These are phyloP conservation scores for Trichoderma semiorbis DNA, from an alignment of 2,329 filamentous ascomycete genomes.

Conservation along the genomic window DNA sequence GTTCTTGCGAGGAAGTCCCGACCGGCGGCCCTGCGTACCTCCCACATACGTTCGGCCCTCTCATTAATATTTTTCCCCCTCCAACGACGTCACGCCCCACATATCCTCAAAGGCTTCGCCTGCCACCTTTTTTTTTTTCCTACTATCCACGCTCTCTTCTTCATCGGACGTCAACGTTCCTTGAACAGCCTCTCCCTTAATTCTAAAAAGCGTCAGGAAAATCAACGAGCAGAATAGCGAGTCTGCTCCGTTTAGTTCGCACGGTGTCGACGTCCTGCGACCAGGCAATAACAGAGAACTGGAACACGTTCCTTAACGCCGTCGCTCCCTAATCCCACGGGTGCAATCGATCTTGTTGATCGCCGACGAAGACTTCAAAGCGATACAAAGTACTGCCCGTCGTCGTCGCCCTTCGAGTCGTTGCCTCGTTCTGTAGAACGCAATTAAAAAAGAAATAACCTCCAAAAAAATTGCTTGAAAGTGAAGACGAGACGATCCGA, in stretches of 20 bases:
- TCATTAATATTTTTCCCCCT: conserved; percentile 34
- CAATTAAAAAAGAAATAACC: conserved; percentile 22
- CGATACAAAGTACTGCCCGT: conserved; percentile 27
- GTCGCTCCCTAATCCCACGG: conserved; percentile 27
- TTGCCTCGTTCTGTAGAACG: conserved; percentile 38
- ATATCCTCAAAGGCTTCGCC: conserved; percentile 25
- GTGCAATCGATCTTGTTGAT: conserved; percentile 36
- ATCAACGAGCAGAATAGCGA: conserved; percentile 18
- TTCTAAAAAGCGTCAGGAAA: conserved; percentile 20
- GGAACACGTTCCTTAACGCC: conserved; percentile 41
- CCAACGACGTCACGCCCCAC: conserved; percentile 21
- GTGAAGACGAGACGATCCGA: conserved; percentile 31
- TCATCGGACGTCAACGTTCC: conserved; percentile 21
- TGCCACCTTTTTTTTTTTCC: conserved; percentile 14
- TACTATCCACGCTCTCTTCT: conserved; percentile 23
- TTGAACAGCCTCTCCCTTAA: conserved; percentile 19
- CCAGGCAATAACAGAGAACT: conserved; percentile 35
- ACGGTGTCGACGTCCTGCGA: conserved; percentile 30
- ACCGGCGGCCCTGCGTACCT: conserved; percentile 53
- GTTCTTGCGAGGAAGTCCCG: conserved; percentile 54
- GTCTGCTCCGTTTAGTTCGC: conserved; percentile 18
- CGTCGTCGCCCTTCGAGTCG: conserved; percentile 23
- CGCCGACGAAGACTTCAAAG: conserved; percentile 32
- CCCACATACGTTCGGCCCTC: conserved; percentile 45
- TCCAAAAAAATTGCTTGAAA: conserved; percentile 24